Evolutionary conservation across 345 rosid genomes (phyloP).

Genomic region (Gossypium stocksii): DNA sequence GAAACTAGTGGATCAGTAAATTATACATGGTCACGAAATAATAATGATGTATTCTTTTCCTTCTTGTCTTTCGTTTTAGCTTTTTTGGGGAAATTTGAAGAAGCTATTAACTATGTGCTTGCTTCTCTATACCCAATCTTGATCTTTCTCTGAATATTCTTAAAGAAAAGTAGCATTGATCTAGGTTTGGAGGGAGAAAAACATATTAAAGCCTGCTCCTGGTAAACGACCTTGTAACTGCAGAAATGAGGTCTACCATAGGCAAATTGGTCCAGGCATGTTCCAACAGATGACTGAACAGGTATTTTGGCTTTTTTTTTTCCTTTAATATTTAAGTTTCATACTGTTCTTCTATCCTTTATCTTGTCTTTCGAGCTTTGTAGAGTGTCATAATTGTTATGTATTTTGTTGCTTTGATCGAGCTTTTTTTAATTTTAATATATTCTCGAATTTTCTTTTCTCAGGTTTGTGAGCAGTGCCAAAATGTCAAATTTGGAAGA

Average conservation of each 20-base stretch:
- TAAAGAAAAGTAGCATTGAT: slow-evolving; percentile 1
- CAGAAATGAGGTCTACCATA: slow-evolving; percentile 95
- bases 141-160: slow-evolving; percentile 3
- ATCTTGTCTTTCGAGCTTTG: not conserved
- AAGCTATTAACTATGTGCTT: not conserved
- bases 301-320: slow-evolving; percentile 32
- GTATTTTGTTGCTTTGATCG: not conserved
- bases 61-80: not conserved
- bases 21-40: not conserved
- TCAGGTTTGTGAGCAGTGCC: slow-evolving; percentile 97
- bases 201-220: slow-evolving; percentile 83
- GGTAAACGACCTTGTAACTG: slow-evolving; percentile 95
- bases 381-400: not conserved
- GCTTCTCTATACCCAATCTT: not conserved
- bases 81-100: not conserved
- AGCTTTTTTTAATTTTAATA: not conserved
- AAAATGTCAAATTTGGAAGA: slow-evolving; percentile 76
- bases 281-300: slow-evolving; percentile 98
- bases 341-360: not conserved
- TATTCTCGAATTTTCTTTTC: slow-evolving; percentile 13
- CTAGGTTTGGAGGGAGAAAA: slow-evolving; percentile 98
- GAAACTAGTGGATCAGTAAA: not conserved
- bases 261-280: slow-evolving; percentile 99
- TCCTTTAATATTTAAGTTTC: not conserved
- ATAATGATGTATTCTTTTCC: not conserved